A percentile compares a stretch with the other conserved stretches of the same genome.
Conservation (phyloP, 1,139 yeast species). For the Komagataea norvegica region DNA sequence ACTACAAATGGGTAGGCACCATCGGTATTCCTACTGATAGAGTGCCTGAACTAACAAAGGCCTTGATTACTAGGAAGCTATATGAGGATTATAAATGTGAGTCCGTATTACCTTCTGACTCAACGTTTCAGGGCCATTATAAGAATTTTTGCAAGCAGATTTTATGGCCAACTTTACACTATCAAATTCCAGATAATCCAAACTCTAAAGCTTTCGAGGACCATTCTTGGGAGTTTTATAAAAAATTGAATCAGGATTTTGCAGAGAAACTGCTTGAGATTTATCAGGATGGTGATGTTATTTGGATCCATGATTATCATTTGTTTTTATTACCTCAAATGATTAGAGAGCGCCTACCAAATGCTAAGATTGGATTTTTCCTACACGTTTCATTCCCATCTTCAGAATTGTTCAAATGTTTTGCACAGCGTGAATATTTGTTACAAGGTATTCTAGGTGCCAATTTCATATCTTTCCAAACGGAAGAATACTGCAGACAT, state of each 20-base stretch:
- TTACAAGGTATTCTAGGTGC: slow-evolving; percentile 87
- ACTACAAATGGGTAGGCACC: slow-evolving; percentile 79
- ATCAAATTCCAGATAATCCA: slow-evolving; percentile 94
- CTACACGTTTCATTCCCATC: slow-evolving; percentile 95
- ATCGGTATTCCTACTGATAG: slow-evolving; percentile 88
- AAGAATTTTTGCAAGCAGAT: slow-evolving; percentile 88
- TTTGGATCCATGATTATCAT: slow-evolving; percentile 96
- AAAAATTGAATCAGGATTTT: slow-evolving; percentile 65
- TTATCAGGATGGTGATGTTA: slow-evolving; percentile 63
- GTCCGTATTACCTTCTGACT: slow-evolving; percentile 71
- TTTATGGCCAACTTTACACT: slow-evolving; percentile 95
- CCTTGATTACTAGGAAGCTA: slow-evolving; percentile 44
- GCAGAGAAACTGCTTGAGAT: slow-evolving; percentile 69
- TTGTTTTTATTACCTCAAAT: slow-evolving; percentile 79
- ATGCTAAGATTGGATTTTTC: slow-evolving; percentile 87
- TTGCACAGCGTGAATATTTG: slow-evolving; percentile 78
- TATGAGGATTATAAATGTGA: slow-evolving; percentile 49
- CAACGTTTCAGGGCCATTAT: slow-evolving; percentile 84
- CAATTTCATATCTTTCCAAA: slow-evolving; percentile 83
- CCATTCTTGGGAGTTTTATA: slow-evolving; percentile 88
- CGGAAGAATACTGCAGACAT: slow-evolving; percentile 89
- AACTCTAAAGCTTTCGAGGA: slow-evolving; percentile 93
- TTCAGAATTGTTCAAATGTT: slow-evolving; percentile 89
- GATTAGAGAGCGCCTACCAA: slow-evolving; percentile 71
- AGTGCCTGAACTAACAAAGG: slow-evolving; percentile 52